These are phyloP conservation scores for Paraleonurus japonicus DNA, from an alignment of 257 asterid species.

Conservation along the genomic window DNA sequence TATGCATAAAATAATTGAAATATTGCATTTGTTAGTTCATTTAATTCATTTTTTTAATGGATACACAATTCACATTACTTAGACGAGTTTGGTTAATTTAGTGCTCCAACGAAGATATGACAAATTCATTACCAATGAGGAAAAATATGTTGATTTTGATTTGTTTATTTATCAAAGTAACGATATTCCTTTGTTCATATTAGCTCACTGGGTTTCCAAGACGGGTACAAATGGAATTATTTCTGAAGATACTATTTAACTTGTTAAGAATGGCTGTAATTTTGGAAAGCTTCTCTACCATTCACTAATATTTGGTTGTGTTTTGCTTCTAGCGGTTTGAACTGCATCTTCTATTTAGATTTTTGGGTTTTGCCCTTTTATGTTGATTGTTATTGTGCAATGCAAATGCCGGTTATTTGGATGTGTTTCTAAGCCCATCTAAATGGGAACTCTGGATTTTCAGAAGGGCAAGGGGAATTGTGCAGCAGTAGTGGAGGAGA, in stretches of 20 bases:
- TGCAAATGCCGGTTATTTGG: background rate
- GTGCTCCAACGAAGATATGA: background rate
- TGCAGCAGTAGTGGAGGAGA: slow-evolving; percentile 35
- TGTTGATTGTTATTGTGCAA: background rate
- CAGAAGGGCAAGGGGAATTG: slow-evolving; percentile 34
- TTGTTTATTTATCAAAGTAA: background rate
- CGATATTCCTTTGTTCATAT: background rate
- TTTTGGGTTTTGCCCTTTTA: background rate
- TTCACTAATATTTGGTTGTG: background rate
- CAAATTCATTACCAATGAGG: background rate
- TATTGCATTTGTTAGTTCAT: background rate
- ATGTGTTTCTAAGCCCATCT: slow-evolving; percentile 11
- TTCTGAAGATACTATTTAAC: background rate
- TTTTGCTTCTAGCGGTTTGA: background rate
- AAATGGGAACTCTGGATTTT: slow-evolving; percentile 27
- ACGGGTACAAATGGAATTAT: background rate
- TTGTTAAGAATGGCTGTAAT: background rate
- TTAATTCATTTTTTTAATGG: background rate
- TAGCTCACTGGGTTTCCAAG: background rate
- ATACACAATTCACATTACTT: background rate
- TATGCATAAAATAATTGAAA: background rate
- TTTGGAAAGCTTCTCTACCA: background rate
- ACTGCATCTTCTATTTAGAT: background rate
- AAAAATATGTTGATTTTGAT: background rate
- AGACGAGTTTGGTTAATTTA: slow-evolving; percentile 11